Conservation (phyloP, 108 stramenopile species). For the Mayamaea pseudoterrestris region DNA sequence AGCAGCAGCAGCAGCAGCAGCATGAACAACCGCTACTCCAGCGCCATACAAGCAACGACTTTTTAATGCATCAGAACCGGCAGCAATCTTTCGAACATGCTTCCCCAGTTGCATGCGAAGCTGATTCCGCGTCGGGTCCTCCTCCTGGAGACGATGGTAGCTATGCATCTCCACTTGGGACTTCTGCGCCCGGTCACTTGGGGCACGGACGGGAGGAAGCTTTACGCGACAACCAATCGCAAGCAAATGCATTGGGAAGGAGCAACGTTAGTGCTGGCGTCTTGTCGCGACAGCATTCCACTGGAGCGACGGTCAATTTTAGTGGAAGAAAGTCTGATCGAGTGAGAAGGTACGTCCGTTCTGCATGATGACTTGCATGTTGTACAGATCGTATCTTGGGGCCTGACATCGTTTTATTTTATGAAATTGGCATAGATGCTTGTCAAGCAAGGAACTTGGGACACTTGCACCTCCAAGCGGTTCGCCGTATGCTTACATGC, state of each 20-base stretch:
- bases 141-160: not conserved
- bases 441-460: conserved; percentile 8
- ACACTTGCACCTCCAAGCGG: conserved; percentile 4
- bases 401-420: no score
- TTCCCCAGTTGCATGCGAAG: no score
- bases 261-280: not conserved
- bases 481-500: conserved; percentile 6
- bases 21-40: not conserved
- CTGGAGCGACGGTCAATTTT: no score
- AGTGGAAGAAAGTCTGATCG: conserved; percentile 1
- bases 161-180: not conserved
- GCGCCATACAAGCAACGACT: not conserved
- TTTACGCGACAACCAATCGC: not conserved
- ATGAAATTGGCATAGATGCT: conserved; percentile 3
- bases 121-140: not conserved
- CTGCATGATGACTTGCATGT: not conserved
- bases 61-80: not conserved
- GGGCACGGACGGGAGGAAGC: not conserved
- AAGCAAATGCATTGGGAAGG: not conserved
- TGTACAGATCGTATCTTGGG: not conserved
- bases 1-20: not conserved
- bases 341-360: not conserved
- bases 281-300: not conserved
- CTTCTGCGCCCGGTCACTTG: conserved; percentile 1
- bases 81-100: no score